These are phyloP conservation scores for Penicillium cataractarum DNA, from an alignment of 495 filamentous ascomycete genomes.

Conservation along the genomic window DNA sequence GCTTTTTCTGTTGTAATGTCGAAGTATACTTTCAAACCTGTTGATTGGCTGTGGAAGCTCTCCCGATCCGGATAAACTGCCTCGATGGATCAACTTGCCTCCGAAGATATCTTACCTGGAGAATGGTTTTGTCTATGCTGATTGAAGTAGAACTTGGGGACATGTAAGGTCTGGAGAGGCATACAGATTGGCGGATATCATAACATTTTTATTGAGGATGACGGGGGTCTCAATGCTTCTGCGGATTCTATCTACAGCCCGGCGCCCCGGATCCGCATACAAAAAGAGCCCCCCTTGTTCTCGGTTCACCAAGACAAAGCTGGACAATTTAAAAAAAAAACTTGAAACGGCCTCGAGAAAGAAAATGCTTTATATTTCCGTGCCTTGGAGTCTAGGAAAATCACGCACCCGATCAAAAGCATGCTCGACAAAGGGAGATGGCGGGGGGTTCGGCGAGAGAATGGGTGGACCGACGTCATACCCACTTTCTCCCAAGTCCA, in stretches of 20 bases:
- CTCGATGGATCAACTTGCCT: conserved; percentile 19
- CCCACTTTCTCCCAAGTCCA: conserved; percentile 22
- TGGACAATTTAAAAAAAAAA: background rate
- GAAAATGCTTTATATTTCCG: background rate
- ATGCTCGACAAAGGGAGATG: background rate
- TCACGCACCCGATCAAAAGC: background rate
- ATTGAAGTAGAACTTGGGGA: background rate
- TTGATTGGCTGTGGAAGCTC: conserved; percentile 7
- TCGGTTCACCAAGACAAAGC: background rate
- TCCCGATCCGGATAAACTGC: conserved; percentile 13
- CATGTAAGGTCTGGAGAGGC: too few species aligned
- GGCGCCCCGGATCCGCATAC: background rate
- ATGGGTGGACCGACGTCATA: conserved; percentile 35
- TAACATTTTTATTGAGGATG: too few species aligned
- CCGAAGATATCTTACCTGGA: conserved; percentile 13
- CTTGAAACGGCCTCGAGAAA: too few species aligned
- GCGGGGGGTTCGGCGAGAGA: background rate
- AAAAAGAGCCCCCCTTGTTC: background rate
- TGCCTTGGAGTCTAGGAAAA: background rate
- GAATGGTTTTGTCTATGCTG: background rate
- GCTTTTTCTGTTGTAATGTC: background rate
- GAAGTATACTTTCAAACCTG: background rate
- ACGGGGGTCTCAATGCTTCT: too few species aligned
- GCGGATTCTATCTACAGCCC: too few species aligned
- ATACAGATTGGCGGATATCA: too few species aligned